Evolutionary conservation across 2,329 filamentous ascomycete genomes (phyloP), one percentile per base, ranked within the genome.

Genomic region (Diaporthe sp.): DNA sequence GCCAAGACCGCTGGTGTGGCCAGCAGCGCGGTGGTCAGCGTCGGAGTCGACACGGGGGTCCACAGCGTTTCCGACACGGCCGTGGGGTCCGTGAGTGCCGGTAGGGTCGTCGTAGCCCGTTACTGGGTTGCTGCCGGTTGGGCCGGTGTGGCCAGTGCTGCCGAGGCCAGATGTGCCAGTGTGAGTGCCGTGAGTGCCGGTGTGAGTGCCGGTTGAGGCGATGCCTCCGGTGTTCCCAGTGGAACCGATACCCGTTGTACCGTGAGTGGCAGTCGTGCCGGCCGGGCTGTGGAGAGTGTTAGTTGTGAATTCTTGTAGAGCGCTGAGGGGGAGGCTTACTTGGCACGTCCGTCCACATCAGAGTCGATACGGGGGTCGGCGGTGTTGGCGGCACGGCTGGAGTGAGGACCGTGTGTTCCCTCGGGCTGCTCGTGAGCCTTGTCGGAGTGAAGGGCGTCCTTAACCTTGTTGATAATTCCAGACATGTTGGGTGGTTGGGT

Each of bases 381-480:
- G 54, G 87, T 86, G 80, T 90, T 90, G 38, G 82, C 82, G 12
- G 83, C 5, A 61, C 85, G 84, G 13, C 83, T 84, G 74, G 76
- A 78, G 79, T 89, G 87, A n/a, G 85, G 85, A 13, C 87, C 87
- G 61, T 81, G 77, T 1, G 78, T 78, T 19, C 80, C 81, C 30
- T 77, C 73, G 79, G 79, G 73, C 35, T 69, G 77, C 72, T 82
- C 77, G 74, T 79, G 52, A 77, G 79, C 72, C 79, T 87, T 84
- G 82, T 87, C 85, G 76, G 84, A 83, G 79, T 84, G 80, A 74
- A 90, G 81, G 76, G 85, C 87, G 5, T 90, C 88, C 87, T 91
- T 91, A 82, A 90, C 86, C 83, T 91, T 91, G 86, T 91, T 87
- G 80, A 90, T 82, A 79, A 91, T 83, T 78, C 83, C 82, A 82